Conservation (phyloP, 2,329 filamentous ascomycete genomes). For the Penicillium freii region DNA sequence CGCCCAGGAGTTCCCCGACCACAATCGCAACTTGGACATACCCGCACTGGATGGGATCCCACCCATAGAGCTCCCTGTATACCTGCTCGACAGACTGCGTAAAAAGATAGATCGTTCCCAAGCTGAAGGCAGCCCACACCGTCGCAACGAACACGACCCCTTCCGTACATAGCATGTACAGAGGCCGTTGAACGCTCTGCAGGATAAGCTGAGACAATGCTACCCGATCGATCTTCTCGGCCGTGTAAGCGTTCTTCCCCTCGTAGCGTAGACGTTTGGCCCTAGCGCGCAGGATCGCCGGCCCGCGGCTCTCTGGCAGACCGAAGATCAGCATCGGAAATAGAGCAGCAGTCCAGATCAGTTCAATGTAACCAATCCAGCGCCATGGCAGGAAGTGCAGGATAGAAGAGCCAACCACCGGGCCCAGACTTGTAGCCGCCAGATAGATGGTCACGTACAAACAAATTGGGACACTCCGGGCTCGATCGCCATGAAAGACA, state of each 20-base stretch:
- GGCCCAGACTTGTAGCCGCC: slow-evolving; percentile 43
- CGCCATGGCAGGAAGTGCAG: slow-evolving; percentile 36
- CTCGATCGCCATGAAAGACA: slow-evolving; percentile 39
- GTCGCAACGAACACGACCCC: slow-evolving; percentile 44
- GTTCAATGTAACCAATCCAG: slow-evolving; percentile 46
- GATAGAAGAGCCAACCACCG: slow-evolving; percentile 43
- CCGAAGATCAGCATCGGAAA: slow-evolving; percentile 44
- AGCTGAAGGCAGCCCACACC: slow-evolving; percentile 43
- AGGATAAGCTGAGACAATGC: background rate
- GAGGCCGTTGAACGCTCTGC: slow-evolving; percentile 40
- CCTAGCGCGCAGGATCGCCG: slow-evolving; percentile 40
- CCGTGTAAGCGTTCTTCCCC: slow-evolving; percentile 22
- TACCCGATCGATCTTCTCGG: slow-evolving; percentile 8
- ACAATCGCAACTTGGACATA: slow-evolving; percentile 41
- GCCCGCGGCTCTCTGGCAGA: slow-evolving; percentile 41
- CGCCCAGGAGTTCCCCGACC: slow-evolving; percentile 41
- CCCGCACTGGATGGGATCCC: slow-evolving; percentile 32
- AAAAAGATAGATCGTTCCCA: slow-evolving; percentile 44
- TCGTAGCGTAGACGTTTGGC: slow-evolving; percentile 38
- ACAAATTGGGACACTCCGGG: slow-evolving; percentile 42
- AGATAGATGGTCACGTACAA: slow-evolving; percentile 44
- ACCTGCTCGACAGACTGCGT: slow-evolving; percentile 40
- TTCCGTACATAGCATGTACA: slow-evolving; percentile 38
- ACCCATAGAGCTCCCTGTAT: slow-evolving; percentile 37
- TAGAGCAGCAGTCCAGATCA: slow-evolving; percentile 43